A percentile compares a stretch with the other conserved stretches of the same genome.
Evolutionary conservation across 352 stramenopile genomes (phyloP).

Genomic region (Phytophthora pistaciae): DNA sequence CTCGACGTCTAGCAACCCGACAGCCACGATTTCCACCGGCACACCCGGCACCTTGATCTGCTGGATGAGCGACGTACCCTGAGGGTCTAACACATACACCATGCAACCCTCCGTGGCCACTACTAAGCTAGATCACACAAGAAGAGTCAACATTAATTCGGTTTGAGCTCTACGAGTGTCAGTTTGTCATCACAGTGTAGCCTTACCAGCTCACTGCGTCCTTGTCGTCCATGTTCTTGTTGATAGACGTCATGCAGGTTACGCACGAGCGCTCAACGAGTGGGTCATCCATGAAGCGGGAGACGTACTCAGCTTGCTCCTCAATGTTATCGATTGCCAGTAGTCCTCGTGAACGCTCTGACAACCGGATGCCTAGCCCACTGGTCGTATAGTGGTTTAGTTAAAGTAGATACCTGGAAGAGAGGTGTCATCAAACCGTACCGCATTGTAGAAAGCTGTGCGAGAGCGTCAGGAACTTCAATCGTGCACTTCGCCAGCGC

Average conservation of each 20-base stretch:
- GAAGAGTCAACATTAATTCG: conserved; percentile 10
- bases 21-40: conserved; percentile 80
- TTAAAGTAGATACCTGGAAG: not conserved
- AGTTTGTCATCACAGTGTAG: not conserved
- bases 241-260: conserved; percentile 91
- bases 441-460: conserved; percentile 73
- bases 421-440: conserved; percentile 14
- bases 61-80: conserved; percentile 76
- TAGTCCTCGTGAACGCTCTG: conserved; percentile 73
- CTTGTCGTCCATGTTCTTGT: conserved; percentile 90
- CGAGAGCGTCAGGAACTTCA: conserved; percentile 72
- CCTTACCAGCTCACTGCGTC: conserved; percentile 78
- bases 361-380: conserved; percentile 70
- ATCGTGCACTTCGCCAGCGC: conserved; percentile 72
- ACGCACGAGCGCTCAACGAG: conserved; percentile 79
- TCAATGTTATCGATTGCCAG: conserved; percentile 86
- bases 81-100: conserved; percentile 80
- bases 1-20: conserved; percentile 84
- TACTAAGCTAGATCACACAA: conserved; percentile 61
- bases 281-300: conserved; percentile 81
- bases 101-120: conserved; percentile 87
- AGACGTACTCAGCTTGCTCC: conserved; percentile 85
- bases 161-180: not conserved
- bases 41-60: conserved; percentile 77
- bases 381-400: conserved; percentile 28